Conservation (phyloP, 2,329 filamentous ascomycete species). For the Coniochaeta sp. region DNA sequence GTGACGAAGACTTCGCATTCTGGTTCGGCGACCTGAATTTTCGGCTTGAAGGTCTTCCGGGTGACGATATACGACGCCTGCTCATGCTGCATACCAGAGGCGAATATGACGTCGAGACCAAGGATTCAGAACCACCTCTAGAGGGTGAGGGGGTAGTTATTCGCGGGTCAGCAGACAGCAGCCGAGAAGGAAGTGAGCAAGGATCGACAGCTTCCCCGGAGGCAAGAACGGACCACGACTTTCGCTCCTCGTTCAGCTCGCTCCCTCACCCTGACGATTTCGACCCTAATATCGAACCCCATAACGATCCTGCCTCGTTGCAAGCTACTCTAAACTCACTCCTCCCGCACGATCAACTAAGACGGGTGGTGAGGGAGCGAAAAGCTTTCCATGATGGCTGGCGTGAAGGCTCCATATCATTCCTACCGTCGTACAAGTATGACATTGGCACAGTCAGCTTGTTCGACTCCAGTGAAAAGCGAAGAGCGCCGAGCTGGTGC, state of each 20-base stretch:
- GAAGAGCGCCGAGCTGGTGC: slow-evolving; percentile 90
- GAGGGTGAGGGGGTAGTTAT: slow-evolving; percentile 46
- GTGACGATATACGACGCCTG: slow-evolving; percentile 80
- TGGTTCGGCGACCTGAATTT: slow-evolving; percentile 98
- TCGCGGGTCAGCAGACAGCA: slow-evolving; percentile 30
- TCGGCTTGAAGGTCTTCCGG: slow-evolving; percentile 77
- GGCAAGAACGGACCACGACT: slow-evolving; percentile 17
- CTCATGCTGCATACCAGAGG: slow-evolving; percentile 76
- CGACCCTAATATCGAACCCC: slow-evolving; percentile 52
- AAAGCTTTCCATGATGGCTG: slow-evolving; percentile 88
- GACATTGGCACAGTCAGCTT: slow-evolving; percentile 87
- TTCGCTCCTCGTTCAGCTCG: slow-evolving; percentile 30
- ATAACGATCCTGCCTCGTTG: slow-evolving; percentile 75
- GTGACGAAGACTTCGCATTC: slow-evolving; percentile 88
- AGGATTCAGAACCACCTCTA: slow-evolving; percentile 25
- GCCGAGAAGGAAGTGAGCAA: slow-evolving; percentile 35
- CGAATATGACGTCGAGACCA: slow-evolving; percentile 57
- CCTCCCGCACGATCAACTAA: slow-evolving; percentile 83
- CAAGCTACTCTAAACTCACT: slow-evolving; percentile 84
- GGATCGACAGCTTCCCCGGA: slow-evolving; percentile 18
- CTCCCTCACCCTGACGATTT: slow-evolving; percentile 62
- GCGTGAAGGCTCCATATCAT: slow-evolving; percentile 80
- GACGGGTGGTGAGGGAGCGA: slow-evolving; percentile 62
- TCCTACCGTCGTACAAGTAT: slow-evolving; percentile 95
- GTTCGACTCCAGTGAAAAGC: slow-evolving; percentile 95